These are phyloP conservation scores for Sordariomycetes sp. DNA, from an alignment of 2,329 filamentous ascomycete genomes.

Conservation along the genomic window DNA sequence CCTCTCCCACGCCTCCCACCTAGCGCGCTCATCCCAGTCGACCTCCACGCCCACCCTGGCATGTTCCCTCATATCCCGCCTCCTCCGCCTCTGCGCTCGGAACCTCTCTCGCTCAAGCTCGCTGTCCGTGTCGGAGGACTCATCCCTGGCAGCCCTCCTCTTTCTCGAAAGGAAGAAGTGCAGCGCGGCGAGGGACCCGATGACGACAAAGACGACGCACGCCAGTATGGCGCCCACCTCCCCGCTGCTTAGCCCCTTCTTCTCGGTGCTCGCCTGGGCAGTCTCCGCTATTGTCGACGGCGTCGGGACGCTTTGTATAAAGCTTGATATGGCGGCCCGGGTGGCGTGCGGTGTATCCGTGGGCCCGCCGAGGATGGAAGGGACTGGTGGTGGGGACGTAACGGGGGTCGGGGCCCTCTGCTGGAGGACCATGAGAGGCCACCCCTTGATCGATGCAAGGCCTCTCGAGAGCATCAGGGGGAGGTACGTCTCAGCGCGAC, in stretches of 20 bases:
- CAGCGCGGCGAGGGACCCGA: slow-evolving; percentile 16
- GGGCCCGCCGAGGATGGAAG: too few species aligned
- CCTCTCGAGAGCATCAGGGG: too few species aligned
- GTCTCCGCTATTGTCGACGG: slow-evolving; percentile 8
- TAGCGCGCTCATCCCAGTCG: not conserved
- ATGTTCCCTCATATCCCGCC: not conserved
- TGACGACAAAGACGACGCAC: slow-evolving; percentile 21
- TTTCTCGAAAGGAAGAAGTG: not conserved
- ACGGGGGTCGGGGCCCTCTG: too few species aligned
- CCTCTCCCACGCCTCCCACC: not conserved
- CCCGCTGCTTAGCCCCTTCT: slow-evolving; percentile 15
- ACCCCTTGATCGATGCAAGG: too few species aligned
- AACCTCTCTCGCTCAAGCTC: not conserved
- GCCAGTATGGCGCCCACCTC: slow-evolving; percentile 27
- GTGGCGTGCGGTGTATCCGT: too few species aligned
- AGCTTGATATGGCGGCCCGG: too few species aligned
- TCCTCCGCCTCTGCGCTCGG: not conserved
- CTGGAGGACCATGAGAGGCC: too few species aligned
- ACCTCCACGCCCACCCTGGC: not conserved
- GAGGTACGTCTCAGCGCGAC: too few species aligned
- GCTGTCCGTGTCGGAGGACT: too few species aligned
- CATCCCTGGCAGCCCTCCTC: not conserved
- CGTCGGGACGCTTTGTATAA: slow-evolving; percentile 3
- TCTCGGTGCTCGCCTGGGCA: slow-evolving; percentile 1
- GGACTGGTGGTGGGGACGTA: too few species aligned